These are phyloP conservation scores for Pisolithus tinctorius DNA, from an alignment of 768 basidiomycete species.

Conservation along the genomic window DNA sequence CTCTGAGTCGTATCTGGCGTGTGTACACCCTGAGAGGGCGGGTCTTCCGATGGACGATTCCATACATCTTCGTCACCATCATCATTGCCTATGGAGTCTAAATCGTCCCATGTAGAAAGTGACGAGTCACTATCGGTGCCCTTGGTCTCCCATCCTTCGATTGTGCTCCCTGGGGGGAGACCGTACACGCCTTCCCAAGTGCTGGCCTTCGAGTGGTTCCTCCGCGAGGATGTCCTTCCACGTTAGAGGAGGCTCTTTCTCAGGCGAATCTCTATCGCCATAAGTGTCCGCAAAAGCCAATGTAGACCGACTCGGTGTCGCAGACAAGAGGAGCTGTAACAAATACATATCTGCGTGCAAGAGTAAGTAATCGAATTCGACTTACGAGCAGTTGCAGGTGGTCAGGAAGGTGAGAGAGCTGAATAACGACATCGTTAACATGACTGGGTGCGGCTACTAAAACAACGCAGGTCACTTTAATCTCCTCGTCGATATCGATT, in stretches of 20 bases:
- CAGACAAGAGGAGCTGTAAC: slow-evolving; percentile 49
- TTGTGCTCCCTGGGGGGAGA: slow-evolving; percentile 40
- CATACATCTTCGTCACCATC: neutral
- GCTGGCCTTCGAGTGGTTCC: slow-evolving; percentile 80
- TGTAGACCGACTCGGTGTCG: slow-evolving; percentile 43
- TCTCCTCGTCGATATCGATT: slow-evolving; percentile 58
- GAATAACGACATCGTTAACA: slow-evolving; percentile 1
- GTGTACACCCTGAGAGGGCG: slow-evolving; percentile 3
- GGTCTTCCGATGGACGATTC: slow-evolving; percentile 8
- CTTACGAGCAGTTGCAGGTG: slow-evolving; percentile 70
- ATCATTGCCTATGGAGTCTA: slow-evolving; percentile 28
- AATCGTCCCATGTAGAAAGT: slow-evolving; percentile 59
- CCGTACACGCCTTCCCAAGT: slow-evolving; percentile 78
- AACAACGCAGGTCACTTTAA: slow-evolving; percentile 39
- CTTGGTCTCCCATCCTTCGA: slow-evolving; percentile 37
- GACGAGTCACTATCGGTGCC: slow-evolving; percentile 60
- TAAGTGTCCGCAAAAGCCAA: slow-evolving; percentile 48
- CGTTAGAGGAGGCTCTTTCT: slow-evolving; percentile 39
- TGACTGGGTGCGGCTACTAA: neutral
- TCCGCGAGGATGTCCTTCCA: slow-evolving; percentile 79
- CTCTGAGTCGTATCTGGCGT: neutral
- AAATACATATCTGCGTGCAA: neutral
- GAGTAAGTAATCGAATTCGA: neutral
- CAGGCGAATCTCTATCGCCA: slow-evolving; percentile 31
- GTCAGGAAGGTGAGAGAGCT: slow-evolving; percentile 59